These are phyloP conservation scores for Ochromonas danica DNA, from an alignment of 108 stramenopile species.

Conservation along the genomic window DNA sequence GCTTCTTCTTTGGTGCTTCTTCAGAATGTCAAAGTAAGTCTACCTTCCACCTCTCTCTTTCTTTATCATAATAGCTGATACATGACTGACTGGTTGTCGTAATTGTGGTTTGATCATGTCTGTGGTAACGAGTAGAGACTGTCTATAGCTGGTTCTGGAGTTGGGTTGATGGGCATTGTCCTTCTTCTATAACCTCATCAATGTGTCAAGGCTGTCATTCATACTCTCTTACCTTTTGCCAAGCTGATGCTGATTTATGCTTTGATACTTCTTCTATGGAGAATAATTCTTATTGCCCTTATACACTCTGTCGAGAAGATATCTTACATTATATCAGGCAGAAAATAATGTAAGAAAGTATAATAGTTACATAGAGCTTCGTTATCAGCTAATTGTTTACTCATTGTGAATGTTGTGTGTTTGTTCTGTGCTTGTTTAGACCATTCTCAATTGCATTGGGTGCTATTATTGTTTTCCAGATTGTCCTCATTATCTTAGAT, in stretches of 20 bases:
- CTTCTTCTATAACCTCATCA: not conserved
- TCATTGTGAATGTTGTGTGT: not conserved
- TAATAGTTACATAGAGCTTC: too few species aligned
- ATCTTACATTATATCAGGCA: not conserved
- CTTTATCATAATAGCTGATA: too few species aligned
- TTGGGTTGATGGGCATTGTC: constrained; percentile 21
- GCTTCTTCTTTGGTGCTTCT: constrained; percentile 21
- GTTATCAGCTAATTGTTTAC: too few species aligned
- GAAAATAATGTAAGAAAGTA: not conserved
- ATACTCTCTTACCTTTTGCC: not conserved
- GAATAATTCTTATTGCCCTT: not conserved
- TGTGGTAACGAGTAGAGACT: not conserved
- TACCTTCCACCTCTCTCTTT: too few species aligned
- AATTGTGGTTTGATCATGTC: not conserved
- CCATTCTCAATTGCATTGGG: not conserved
- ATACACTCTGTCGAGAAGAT: constrained; percentile 4
- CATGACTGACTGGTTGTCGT: too few species aligned
- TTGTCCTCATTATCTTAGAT: not conserved
- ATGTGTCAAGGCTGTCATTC: constrained; percentile 4
- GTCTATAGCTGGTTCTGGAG: not conserved
- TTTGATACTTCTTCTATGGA: not conserved
- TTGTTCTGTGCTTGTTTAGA: not conserved
- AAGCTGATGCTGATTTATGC: not conserved
- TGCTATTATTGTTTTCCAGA: not conserved
- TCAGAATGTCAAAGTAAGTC: constrained; percentile 12